phyloP scores from a whole-genome alignment of 352 stramenopile species.

The Globisporangium cystogenes region DNA sequence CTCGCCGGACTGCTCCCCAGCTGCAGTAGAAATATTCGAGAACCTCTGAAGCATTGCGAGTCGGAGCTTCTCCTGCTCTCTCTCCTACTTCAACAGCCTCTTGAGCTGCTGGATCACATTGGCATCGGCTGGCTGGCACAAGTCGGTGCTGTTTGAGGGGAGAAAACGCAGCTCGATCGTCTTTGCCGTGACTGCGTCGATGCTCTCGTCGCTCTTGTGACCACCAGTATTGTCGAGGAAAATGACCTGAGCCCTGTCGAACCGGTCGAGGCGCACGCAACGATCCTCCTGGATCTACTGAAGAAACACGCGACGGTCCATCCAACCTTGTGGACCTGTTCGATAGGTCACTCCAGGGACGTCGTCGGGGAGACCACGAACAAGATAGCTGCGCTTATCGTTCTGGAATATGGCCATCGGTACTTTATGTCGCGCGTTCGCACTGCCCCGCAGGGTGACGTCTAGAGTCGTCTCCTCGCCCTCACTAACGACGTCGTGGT shows the following conservation, averaged over 20 bases:
- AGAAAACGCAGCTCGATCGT: not conserved
- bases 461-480: no score
- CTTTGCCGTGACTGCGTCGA: not conserved
- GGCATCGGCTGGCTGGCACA: conserved; percentile 10
- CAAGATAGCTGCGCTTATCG: not conserved
- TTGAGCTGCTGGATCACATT: conserved; percentile 10
- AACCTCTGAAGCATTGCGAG: not conserved
- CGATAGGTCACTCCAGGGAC: not conserved
- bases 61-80: conserved; percentile 11
- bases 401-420: not conserved
- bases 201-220: not conserved
- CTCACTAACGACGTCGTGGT: no score
- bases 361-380: not conserved
- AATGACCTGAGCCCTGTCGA: not conserved
- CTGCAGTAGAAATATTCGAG: conserved; percentile 7
- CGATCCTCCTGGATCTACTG: not conserved
- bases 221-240: conserved; percentile 1
- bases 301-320: not conserved
- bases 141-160: conserved; percentile 9
- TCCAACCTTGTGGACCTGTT: not conserved
- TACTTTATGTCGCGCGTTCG: not conserved
- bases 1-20: conserved; percentile 9
- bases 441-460: not conserved
- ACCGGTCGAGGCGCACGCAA: not conserved
- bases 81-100: conserved; percentile 2